A percentile compares a stretch with the other conserved stretches of the same genome.
These are phyloP conservation scores for Aureobasidium pullulans DNA, from an alignment of 2,329 filamentous ascomycete species.

Conservation along the genomic window DNA sequence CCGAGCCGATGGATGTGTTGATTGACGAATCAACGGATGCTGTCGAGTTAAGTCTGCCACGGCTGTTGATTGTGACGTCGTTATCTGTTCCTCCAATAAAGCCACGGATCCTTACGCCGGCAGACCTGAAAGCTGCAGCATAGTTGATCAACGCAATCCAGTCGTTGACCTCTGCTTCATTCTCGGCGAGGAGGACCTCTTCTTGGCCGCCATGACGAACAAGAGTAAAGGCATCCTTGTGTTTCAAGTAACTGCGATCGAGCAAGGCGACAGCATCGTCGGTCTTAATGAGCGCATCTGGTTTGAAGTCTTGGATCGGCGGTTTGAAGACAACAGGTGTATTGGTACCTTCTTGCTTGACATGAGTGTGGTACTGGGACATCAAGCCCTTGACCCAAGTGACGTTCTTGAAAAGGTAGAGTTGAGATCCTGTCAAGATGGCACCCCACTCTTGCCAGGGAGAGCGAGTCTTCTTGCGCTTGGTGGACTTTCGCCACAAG, in stretches of 20 bases:
- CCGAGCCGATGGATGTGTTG: neutral
- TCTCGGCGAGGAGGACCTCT: slow-evolving; percentile 84
- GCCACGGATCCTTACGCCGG: slow-evolving; percentile 83
- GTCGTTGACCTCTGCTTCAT: slow-evolving; percentile 86
- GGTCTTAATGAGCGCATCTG: slow-evolving; percentile 87
- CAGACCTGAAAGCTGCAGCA: slow-evolving; percentile 85
- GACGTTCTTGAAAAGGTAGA: slow-evolving; percentile 94
- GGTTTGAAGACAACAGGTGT: slow-evolving; percentile 84
- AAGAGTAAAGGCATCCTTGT: slow-evolving; percentile 92
- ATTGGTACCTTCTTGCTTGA: slow-evolving; percentile 67
- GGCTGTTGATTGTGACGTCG: slow-evolving; percentile 53
- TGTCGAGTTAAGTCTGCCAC: slow-evolving; percentile 61
- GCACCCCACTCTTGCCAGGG: slow-evolving; percentile 99
- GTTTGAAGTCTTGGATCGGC: slow-evolving; percentile 84
- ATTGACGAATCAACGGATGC: slow-evolving; percentile 17
- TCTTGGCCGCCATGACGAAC: slow-evolving; percentile 80
- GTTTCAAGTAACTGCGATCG: slow-evolving; percentile 82
- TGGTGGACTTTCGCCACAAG: slow-evolving; percentile 87
- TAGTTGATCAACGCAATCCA: slow-evolving; percentile 97
- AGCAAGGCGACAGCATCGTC: slow-evolving; percentile 84
- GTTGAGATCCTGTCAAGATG: slow-evolving; percentile 88
- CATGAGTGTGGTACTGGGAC: slow-evolving; percentile 75
- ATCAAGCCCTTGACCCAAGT: slow-evolving; percentile 88
- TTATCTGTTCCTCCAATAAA: slow-evolving; percentile 81
- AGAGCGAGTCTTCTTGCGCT: slow-evolving; percentile 90